phyloP scores from a whole-genome alignment of 2,329 filamentous ascomycete species.

The Phialemoniopsis sp. region DNA sequence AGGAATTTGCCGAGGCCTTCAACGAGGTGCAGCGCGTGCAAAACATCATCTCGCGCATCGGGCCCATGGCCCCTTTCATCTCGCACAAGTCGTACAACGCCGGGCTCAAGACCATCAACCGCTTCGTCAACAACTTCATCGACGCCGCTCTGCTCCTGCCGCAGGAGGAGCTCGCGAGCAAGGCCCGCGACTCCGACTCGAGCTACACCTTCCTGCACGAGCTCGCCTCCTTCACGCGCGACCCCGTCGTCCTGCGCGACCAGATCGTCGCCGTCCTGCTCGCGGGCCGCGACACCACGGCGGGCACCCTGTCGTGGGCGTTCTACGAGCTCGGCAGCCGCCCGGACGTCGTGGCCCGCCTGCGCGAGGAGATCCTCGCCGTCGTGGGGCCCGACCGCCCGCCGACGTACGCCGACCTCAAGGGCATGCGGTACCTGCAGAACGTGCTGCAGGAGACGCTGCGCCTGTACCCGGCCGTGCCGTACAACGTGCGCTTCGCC shows the following conservation, averaged over 20 bases:
- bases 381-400: constrained; percentile 58
- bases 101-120: constrained; percentile 65
- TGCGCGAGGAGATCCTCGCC: constrained; percentile 69
- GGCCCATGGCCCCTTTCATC: constrained; percentile 58
- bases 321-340: constrained; percentile 77
- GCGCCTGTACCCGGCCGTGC: constrained; percentile 73
- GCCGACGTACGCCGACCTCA: constrained; percentile 76
- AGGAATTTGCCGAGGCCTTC: constrained; percentile 77
- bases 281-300: constrained; percentile 85
- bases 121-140: constrained; percentile 76
- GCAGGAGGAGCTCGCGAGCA: constrained; percentile 67
- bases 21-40: constrained; percentile 74
- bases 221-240: constrained; percentile 74
- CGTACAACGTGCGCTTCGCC: constrained; percentile 73
- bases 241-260: constrained; percentile 70
- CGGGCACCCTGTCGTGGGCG: constrained; percentile 73
- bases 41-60: constrained; percentile 60
- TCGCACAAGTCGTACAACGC: constrained; percentile 60
- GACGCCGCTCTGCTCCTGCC: constrained; percentile 66
- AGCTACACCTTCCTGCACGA: constrained; percentile 85
- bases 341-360: constrained; percentile 60
- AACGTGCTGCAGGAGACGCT: constrained; percentile 73
- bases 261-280: constrained; percentile 80
- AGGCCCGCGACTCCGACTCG: constrained; percentile 64
- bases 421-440: constrained; percentile 80